Percentiles rank a stretch among this genome's conserved stretches.
Evolutionary conservation across 192 early-diverging fungal genomes (phyloP).

Genomic region (Phycomyces blakesleeanus): DNA sequence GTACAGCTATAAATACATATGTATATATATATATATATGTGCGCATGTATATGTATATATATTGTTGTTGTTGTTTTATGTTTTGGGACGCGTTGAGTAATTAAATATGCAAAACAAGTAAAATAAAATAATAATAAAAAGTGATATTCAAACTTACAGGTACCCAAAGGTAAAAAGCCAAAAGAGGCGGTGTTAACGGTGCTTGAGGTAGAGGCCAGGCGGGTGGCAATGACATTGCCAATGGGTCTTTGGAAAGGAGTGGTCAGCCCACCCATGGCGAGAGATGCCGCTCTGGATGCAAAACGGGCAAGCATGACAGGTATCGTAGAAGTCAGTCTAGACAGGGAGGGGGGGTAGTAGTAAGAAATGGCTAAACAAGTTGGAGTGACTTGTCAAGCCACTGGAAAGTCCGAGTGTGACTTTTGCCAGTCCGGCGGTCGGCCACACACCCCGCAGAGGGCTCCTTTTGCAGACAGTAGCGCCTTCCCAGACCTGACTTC

Average conservation of each 20-base stretch:
- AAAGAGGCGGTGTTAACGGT: neutral
- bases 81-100: too few relatives aligned
- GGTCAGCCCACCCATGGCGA: neutral
- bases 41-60: too few relatives aligned
- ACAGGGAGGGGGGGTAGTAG: neutral
- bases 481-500: neutral
- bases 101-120: too few relatives aligned
- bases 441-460: neutral
- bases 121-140: too few relatives aligned
- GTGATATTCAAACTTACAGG: too few relatives aligned
- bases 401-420: slow-evolving; percentile 1
- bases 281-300: neutral
- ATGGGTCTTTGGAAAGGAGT: too few relatives aligned
- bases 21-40: too few relatives aligned
- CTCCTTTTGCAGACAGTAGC: neutral
- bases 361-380: neutral
- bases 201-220: neutral
- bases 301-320: neutral
- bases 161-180: neutral
- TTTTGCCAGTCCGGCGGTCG: neutral
- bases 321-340: too few relatives aligned
- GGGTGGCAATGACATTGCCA: too few relatives aligned
- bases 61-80: too few relatives aligned
- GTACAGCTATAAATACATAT: too few relatives aligned
- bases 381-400: neutral